These are phyloP conservation scores for Fusarium siculi DNA, from an alignment of 2,329 filamentous ascomycete species.

Conservation along the genomic window DNA sequence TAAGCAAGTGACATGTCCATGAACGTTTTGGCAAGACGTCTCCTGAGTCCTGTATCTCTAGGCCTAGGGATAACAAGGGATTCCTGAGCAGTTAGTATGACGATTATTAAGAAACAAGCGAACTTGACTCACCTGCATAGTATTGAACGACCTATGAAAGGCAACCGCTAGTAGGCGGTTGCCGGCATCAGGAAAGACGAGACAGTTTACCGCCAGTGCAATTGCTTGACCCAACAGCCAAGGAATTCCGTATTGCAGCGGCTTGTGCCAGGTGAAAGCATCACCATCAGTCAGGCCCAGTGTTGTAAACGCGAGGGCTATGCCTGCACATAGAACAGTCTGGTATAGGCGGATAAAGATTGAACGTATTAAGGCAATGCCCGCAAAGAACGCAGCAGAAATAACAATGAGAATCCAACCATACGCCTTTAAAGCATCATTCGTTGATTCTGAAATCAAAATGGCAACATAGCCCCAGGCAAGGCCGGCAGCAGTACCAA, in stretches of 20 bases:
- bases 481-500: slow-evolving; percentile 64
- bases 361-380: slow-evolving; percentile 63
- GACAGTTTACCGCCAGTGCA: slow-evolving; percentile 59
- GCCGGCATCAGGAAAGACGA: slow-evolving; percentile 66
- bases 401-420: slow-evolving; percentile 67
- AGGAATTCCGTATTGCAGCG: slow-evolving; percentile 64
- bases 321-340: slow-evolving; percentile 63
- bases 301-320: slow-evolving; percentile 64
- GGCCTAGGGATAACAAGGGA: slow-evolving; percentile 47
- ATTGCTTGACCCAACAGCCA: slow-evolving; percentile 67
- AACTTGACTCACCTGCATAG: slow-evolving; percentile 55
- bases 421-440: slow-evolving; percentile 58
- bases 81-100: slow-evolving; percentile 38
- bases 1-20: slow-evolving; percentile 66
- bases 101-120: not conserved
- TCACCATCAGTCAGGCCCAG: slow-evolving; percentile 59
- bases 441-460: slow-evolving; percentile 63
- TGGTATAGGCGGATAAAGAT: slow-evolving; percentile 68
- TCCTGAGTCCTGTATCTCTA: slow-evolving; percentile 49
- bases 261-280: slow-evolving; percentile 59
- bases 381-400: slow-evolving; percentile 62
- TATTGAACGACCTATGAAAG: slow-evolving; percentile 58
- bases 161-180: slow-evolving; percentile 61
- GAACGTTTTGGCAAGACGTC: slow-evolving; percentile 61
- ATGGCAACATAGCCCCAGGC: slow-evolving; percentile 67